Evolutionary conservation across 1,139 yeast species (phyloP).

Genomic region (Kodamaea anthophila): DNA sequence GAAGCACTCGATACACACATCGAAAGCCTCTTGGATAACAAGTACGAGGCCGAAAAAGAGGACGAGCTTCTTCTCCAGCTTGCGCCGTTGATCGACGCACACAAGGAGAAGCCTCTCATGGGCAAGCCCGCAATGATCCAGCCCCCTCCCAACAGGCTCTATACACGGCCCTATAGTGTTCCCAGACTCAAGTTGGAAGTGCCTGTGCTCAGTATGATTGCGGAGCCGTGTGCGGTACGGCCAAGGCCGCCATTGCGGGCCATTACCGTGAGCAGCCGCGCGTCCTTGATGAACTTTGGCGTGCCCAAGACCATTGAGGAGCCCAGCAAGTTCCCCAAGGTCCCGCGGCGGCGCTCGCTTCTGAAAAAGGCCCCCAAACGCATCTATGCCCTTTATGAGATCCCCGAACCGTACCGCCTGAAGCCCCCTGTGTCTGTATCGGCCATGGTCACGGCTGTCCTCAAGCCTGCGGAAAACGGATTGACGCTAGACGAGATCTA

Average conservation of each 20-base stretch:
- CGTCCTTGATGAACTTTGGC: conserved; percentile 24
- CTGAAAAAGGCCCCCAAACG: conserved; percentile 45
- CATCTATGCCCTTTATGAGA: conserved; percentile 64
- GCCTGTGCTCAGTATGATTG: conserved; percentile 23
- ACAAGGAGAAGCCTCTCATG: conserved; percentile 31
- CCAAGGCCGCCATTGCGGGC: conserved; percentile 18
- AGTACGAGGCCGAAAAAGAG: conserved; percentile 14
- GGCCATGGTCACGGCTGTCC: conserved; percentile 69
- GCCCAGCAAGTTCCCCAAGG: conserved; percentile 40
- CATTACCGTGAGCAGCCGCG: conserved; percentile 21
- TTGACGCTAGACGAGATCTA: conserved; percentile 82
- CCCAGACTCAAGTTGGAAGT: conserved; percentile 39
- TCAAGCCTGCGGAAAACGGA: conserved; percentile 60
- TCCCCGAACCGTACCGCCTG: conserved; percentile 76
- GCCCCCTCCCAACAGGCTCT: conserved; percentile 38
- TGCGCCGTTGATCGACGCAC: conserved; percentile 22
- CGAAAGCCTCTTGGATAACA: conserved; percentile 27
- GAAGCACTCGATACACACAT: conserved; percentile 34
- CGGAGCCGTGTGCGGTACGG: conserved; percentile 15
- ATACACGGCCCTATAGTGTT: conserved; percentile 15
- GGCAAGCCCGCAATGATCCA: conserved; percentile 45
- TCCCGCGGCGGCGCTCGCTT: conserved; percentile 32
- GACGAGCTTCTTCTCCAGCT: conserved; percentile 16
- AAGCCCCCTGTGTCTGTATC: conserved; percentile 83
- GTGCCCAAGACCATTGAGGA: conserved; percentile 31